Evolutionary conservation across 108 stramenopile genomes (phyloP).

Genomic region (Cyclostephanos tholiformis): DNA sequence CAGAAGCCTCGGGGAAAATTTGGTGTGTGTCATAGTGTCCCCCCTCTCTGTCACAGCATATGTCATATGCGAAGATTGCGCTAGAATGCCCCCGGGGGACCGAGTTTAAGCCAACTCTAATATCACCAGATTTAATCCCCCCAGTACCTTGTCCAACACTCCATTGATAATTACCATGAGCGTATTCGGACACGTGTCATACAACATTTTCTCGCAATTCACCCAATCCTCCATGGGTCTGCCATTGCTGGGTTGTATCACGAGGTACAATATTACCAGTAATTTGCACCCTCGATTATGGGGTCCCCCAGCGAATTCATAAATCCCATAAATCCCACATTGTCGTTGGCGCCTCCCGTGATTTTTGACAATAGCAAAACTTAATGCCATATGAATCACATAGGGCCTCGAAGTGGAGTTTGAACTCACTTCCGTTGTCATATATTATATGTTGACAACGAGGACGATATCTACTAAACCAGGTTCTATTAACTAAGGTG

Average conservation of each 20-base stretch:
- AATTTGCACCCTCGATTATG: slow-evolving; percentile 43
- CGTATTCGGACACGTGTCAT: slow-evolving; percentile 1
- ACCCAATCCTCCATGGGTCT: slow-evolving; percentile 93
- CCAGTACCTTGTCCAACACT: slow-evolving; percentile 85
- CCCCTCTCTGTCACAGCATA: too few relatives aligned
- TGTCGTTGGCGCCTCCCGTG: slow-evolving; percentile 61
- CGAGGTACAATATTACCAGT: slow-evolving; percentile 47
- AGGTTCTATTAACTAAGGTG: too few relatives aligned
- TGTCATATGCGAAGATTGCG: too few relatives aligned
- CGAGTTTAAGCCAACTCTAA: too few relatives aligned
- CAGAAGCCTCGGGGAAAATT: too few relatives aligned
- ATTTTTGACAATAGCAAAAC: slow-evolving; percentile 55
- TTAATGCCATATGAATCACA: too few relatives aligned
- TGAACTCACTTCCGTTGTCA: too few relatives aligned
- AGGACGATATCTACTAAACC: too few relatives aligned
- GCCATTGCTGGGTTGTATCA: slow-evolving; percentile 87
- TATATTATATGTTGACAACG: too few relatives aligned
- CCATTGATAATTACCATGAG: slow-evolving; percentile 77
- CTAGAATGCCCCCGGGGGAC: too few relatives aligned
- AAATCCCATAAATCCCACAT: slow-evolving; percentile 75
- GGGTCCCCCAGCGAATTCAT: slow-evolving; percentile 56
- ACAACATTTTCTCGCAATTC: slow-evolving; percentile 74
- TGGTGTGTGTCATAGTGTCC: too few relatives aligned
- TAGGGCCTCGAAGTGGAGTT: too few relatives aligned
- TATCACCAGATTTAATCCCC: slow-evolving; percentile 75